Evolutionary conservation across 768 basidiomycete genomes (phyloP).

Genomic region (Mrakia blollopis): DNA sequence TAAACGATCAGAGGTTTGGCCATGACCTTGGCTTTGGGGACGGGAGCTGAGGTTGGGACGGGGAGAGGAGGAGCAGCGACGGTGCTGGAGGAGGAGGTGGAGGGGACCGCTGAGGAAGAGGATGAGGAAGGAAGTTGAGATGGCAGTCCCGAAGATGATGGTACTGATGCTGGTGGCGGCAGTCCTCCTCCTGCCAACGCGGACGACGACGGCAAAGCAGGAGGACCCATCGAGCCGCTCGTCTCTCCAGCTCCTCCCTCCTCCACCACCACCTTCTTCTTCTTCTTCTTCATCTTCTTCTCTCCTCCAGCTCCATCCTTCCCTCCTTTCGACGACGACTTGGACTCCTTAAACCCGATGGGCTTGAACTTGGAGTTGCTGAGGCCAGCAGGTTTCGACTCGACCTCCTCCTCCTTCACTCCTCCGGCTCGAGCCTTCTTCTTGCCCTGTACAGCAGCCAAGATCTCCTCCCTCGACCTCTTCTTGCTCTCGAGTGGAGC

Average conservation of each 20-base stretch:
- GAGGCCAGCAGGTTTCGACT: slow-evolving; percentile 36
- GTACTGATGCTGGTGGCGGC: neutral
- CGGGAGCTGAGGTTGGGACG: neutral
- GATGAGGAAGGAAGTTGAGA: neutral
- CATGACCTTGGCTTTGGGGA: slow-evolving; percentile 12
- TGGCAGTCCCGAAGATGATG: neutral
- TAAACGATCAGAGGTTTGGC: slow-evolving; percentile 27
- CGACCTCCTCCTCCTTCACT: slow-evolving; percentile 28
- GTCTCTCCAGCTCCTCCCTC: neutral
- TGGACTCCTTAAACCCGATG: slow-evolving; percentile 56
- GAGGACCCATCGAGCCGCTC: neutral
- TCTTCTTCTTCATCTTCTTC: slow-evolving; percentile 33
- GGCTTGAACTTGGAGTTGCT: slow-evolving; percentile 48
- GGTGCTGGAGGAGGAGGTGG: neutral
- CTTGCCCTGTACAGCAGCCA: slow-evolving; percentile 62
- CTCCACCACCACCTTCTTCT: slow-evolving; percentile 13
- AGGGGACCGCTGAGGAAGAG: neutral
- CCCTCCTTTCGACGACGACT: slow-evolving; percentile 13
- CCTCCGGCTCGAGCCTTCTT: slow-evolving; percentile 48
- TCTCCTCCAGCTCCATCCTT: neutral
- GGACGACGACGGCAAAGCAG: neutral
- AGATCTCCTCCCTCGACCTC: slow-evolving; percentile 70
- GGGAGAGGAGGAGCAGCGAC: slow-evolving; percentile 5
- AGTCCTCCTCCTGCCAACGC: neutral
- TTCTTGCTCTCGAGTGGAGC: slow-evolving; percentile 48